Evolutionary conservation across 768 basidiomycete genomes (phyloP).

Genomic region (Chlorophyllum brunneum): DNA sequence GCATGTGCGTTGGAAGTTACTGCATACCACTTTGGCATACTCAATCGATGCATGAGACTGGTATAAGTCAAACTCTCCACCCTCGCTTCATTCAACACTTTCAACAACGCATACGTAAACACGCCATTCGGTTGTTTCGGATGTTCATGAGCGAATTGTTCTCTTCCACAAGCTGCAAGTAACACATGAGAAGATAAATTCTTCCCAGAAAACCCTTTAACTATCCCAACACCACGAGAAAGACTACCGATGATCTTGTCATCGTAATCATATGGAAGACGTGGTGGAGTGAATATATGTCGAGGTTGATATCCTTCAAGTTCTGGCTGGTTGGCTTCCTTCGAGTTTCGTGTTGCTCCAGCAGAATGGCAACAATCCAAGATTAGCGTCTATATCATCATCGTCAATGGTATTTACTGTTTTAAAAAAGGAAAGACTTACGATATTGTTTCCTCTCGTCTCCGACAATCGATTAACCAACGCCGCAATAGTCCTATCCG

Average conservation of each 20-base stretch:
- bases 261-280: constrained; percentile 23
- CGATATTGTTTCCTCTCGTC: constrained; percentile 40
- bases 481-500: constrained; percentile 37
- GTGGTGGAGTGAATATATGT: constrained; percentile 23
- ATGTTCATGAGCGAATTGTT: constrained; percentile 30
- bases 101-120: constrained; percentile 28
- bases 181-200: constrained; percentile 36
- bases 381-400: constrained; percentile 33
- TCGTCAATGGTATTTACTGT: not conserved
- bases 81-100: constrained; percentile 19
- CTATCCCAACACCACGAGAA: constrained; percentile 14
- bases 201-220: constrained; percentile 20
- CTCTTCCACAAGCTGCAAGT: constrained; percentile 37
- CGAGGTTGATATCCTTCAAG: constrained; percentile 19
- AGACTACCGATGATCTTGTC: constrained; percentile 16
- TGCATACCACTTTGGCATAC: constrained; percentile 25
- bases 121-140: constrained; percentile 22
- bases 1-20: not conserved
- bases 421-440: constrained; percentile 16
- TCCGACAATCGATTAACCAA: constrained; percentile 34
- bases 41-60: constrained; percentile 27
- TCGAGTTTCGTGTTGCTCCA: constrained; percentile 25
- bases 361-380: constrained; percentile 45
- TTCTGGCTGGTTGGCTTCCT: not conserved
- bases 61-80: constrained; percentile 27